Evolutionary conservation across 2,329 filamentous ascomycete genomes (phyloP).

Genomic region (Colletotrichum orbiculare): DNA sequence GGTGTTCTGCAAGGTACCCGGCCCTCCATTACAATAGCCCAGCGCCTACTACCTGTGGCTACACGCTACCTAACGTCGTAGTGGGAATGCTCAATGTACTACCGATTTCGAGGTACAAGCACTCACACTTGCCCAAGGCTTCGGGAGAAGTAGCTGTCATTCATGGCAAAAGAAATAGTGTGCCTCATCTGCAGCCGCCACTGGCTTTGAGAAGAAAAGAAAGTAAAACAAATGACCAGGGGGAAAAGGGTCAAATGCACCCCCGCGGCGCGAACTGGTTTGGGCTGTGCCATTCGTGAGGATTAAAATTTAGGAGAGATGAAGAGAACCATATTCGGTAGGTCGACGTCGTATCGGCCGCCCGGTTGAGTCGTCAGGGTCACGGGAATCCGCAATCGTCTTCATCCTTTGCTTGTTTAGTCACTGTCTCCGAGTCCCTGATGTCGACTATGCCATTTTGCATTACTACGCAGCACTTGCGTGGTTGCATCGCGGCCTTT

Average conservation of each 20-base stretch:
- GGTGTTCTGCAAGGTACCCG: constrained; percentile 34
- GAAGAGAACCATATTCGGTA: constrained; percentile 23
- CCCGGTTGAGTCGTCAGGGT: constrained; percentile 13
- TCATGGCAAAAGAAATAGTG: neutral
- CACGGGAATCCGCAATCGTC: constrained; percentile 8
- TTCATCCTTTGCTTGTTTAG: constrained; percentile 9
- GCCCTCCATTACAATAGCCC: constrained; percentile 25
- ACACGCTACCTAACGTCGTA: neutral
- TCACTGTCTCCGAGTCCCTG: neutral
- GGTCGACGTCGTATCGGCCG: constrained; percentile 18
- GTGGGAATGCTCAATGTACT: too few relatives aligned
- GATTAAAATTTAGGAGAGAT: constrained; percentile 29
- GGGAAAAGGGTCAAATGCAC: constrained; percentile 7
- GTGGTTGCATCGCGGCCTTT: too few relatives aligned
- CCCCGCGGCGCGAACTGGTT: constrained; percentile 27
- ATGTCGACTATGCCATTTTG: too few relatives aligned
- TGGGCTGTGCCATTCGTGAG: constrained; percentile 27
- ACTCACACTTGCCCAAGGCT: too few relatives aligned
- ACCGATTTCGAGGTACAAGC: too few relatives aligned
- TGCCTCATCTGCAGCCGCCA: neutral
- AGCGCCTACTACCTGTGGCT: neutral
- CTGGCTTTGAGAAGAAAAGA: neutral
- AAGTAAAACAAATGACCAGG: neutral
- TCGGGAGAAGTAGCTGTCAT: neutral
- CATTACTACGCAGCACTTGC: too few relatives aligned